Percentiles rank a stretch among this genome's conserved stretches.
Conservation (phyloP, 495 filamentous ascomycete species). For the Podospora didyma region DNA sequence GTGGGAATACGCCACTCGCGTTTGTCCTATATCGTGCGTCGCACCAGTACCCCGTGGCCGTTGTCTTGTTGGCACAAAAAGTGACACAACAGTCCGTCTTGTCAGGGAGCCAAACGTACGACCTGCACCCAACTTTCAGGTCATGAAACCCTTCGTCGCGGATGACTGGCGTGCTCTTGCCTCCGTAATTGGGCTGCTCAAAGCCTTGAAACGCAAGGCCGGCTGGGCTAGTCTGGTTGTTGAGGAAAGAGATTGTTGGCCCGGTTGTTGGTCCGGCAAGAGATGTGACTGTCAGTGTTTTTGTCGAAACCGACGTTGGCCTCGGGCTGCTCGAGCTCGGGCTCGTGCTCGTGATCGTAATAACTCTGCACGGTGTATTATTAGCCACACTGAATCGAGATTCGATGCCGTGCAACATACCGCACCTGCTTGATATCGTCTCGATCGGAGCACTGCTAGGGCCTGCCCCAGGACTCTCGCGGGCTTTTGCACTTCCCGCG, state of each 20-base stretch:
- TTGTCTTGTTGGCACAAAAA: slow-evolving; percentile 17
- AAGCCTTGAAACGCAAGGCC: slow-evolving; percentile 23
- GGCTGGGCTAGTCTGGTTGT: slow-evolving; percentile 13
- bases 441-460: background rate
- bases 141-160: slow-evolving; percentile 20
- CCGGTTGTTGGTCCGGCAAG: background rate
- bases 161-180: slow-evolving; percentile 9
- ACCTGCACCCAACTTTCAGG: slow-evolving; percentile 12
- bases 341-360: background rate
- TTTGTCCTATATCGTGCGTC: slow-evolving; percentile 2
- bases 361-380: background rate
- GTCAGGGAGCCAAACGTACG: slow-evolving; percentile 23
- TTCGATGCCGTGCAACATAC: background rate
- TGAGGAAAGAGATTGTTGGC: slow-evolving; percentile 9
- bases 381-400: background rate
- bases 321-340: background rate
- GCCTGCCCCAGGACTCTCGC: background rate
- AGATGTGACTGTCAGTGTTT: background rate
- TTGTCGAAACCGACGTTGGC: background rate
- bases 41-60: slow-evolving; percentile 14
- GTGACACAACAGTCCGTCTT: slow-evolving; percentile 22
- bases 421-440: background rate
- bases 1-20: slow-evolving; percentile 1
- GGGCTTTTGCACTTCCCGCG: slow-evolving; percentile 14
- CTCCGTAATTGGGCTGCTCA: slow-evolving; percentile 5